phyloP scores from a whole-genome alignment of 257 asterid genomes.

The Fraxinus cuspidata region DNA sequence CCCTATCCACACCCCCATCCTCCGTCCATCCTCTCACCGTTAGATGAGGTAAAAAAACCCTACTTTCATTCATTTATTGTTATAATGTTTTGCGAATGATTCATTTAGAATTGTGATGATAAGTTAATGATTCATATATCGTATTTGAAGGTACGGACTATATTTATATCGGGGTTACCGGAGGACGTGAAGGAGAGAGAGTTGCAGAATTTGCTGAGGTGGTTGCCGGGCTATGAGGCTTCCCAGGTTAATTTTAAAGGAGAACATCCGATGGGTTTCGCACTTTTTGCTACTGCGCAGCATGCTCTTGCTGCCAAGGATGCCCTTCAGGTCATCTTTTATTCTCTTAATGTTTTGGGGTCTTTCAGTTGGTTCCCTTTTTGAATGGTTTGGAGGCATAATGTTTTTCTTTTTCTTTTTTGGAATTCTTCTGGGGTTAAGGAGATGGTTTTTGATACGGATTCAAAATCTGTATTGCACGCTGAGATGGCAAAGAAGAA shows the following conservation, averaged over 20 bases:
- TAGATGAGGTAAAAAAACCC: constrained; percentile 37
- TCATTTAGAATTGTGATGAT: not conserved
- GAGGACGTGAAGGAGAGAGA: constrained; percentile 98
- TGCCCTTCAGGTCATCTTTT: constrained; percentile 68
- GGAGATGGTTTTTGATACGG: constrained; percentile 93
- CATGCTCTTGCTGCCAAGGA: constrained; percentile 91
- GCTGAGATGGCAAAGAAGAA: constrained; percentile 99
- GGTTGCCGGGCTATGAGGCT: constrained; percentile 99
- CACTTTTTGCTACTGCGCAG: constrained; percentile 79
- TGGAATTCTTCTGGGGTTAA: constrained; percentile 24
- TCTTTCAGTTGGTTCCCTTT: not conserved
- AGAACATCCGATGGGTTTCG: constrained; percentile 96
- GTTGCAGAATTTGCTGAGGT: constrained; percentile 85
- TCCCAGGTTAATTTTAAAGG: constrained; percentile 97
- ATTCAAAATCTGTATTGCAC: constrained; percentile 82
- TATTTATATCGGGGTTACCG: constrained; percentile 91
- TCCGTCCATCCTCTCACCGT: constrained; percentile 19
- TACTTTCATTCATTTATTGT: not conserved
- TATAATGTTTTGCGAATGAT: not conserved
- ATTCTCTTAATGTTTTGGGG: not conserved
- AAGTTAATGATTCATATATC: no score
- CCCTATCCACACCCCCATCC: constrained; percentile 34
- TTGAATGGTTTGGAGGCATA: not conserved
- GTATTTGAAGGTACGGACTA: constrained; percentile 63
- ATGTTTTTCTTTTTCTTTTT: not conserved